Conservation (phyloP, 371 early-diverging fungal genomes). For the Apophysomyces variabilis region DNA sequence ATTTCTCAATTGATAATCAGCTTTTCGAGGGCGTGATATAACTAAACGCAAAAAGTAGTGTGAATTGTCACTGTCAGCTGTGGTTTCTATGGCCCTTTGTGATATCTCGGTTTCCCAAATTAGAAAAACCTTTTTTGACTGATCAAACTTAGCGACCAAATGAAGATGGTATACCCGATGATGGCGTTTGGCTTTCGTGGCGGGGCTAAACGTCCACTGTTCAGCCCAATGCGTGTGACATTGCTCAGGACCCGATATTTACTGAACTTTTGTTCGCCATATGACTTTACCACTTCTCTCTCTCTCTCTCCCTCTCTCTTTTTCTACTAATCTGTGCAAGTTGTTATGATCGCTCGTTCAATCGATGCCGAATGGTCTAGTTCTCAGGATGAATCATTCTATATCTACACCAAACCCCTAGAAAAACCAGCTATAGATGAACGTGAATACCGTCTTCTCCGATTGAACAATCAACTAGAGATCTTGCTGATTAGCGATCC, state of each 20-base stretch:
- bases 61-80: too few species aligned
- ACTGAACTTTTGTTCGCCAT: background rate
- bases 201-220: background rate
- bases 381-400: constrained; percentile 20
- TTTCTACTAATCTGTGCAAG: too few species aligned
- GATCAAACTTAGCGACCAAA: too few species aligned
- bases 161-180: too few species aligned
- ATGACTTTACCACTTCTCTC: constrained; percentile 10
- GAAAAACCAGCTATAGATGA: constrained; percentile 70
- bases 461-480: constrained; percentile 75
- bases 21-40: too few species aligned
- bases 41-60: too few species aligned
- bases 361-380: constrained; percentile 18
- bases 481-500: constrained; percentile 81
- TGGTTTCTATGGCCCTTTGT: too few species aligned
- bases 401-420: constrained; percentile 33
- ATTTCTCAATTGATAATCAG: too few species aligned
- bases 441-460: constrained; percentile 74
- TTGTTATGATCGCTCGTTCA: constrained; percentile 20
- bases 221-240: background rate
- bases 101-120: too few species aligned
- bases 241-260: background rate
- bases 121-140: too few species aligned
- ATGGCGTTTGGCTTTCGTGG: background rate
- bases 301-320: constrained; percentile 1